A percentile compares a stretch with the other conserved stretches of the same genome.
phyloP scores from a whole-genome alignment of 148 eudicot species.

The Vaccinium corymbosum region DNA sequence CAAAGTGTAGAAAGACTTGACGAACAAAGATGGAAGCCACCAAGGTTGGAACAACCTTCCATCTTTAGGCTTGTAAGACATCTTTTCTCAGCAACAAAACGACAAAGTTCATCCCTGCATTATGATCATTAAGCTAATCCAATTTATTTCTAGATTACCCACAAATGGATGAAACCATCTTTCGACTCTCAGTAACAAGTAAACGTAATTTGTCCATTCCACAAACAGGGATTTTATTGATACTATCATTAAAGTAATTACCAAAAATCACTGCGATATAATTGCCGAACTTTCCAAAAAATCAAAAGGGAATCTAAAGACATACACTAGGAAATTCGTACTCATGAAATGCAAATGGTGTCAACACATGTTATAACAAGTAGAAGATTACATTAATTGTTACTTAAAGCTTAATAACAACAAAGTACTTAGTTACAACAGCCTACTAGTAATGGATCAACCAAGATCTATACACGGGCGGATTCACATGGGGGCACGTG shows the following conservation, averaged over 20 bases:
- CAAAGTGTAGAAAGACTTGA: slow-evolving; percentile 68
- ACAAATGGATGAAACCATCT: not conserved
- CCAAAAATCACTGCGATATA: not conserved
- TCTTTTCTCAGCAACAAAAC: slow-evolving; percentile 80
- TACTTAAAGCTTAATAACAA: not conserved
- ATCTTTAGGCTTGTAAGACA: slow-evolving; percentile 75
- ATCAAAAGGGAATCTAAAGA: not conserved
- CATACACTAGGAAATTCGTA: not conserved
- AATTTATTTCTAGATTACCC: slow-evolving; percentile 6
- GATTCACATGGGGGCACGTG: too few species aligned
- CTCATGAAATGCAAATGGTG: not conserved
- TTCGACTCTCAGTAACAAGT: not conserved
- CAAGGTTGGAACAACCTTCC: slow-evolving; percentile 82
- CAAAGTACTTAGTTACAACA: not conserved
- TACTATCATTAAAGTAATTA: not conserved
- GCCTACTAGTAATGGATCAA: not conserved
- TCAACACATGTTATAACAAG: not conserved
- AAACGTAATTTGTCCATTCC: not conserved
- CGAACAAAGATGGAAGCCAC: slow-evolving; percentile 61
- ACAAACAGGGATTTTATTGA: not conserved
- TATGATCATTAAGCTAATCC: slow-evolving; percentile 17
- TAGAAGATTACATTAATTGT: not conserved
- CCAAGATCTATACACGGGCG: not conserved
- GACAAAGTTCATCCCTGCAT: slow-evolving; percentile 85
- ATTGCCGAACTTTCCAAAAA: not conserved